phyloP scores from a whole-genome alignment of 768 basidiomycete genomes.

The Phlegmacium glaucopus region DNA sequence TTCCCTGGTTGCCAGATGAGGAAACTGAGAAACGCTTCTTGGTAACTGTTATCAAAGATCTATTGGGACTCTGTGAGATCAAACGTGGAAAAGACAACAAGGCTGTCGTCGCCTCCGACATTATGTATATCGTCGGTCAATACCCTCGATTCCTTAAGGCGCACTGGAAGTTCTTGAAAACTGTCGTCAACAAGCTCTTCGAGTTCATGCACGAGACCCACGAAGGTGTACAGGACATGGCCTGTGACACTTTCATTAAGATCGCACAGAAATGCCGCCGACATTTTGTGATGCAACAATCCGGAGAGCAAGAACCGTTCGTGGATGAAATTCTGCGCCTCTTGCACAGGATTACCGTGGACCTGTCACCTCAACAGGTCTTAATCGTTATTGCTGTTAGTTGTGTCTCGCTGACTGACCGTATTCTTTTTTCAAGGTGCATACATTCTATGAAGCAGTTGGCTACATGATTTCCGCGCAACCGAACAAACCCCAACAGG shows the following conservation, averaged over 20 bases:
- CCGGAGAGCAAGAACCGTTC: constrained; percentile 95
- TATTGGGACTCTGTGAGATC: constrained; percentile 96
- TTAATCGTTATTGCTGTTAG: constrained; percentile 15
- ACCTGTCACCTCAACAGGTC: constrained; percentile 87
- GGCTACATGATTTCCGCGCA: constrained; percentile 99
- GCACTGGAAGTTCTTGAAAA: constrained; percentile 99
- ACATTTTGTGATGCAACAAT: constrained; percentile 98
- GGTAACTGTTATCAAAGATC: constrained; percentile 98
- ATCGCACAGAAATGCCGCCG: constrained; percentile 98
- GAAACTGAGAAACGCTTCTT: constrained; percentile 99
- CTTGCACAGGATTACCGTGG: constrained; percentile 91
- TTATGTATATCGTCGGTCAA: constrained; percentile 99
- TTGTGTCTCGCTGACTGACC: neutral
- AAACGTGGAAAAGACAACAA: constrained; percentile 99
- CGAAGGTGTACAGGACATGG: constrained; percentile 99
- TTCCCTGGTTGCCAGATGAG: constrained; percentile 71
- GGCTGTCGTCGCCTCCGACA: constrained; percentile 93
- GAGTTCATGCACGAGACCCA: constrained; percentile 99
- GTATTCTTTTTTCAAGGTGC: constrained; percentile 49
- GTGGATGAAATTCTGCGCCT: constrained; percentile 94
- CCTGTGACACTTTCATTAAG: constrained; percentile 99
- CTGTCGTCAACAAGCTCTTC: constrained; percentile 98
- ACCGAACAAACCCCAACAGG: constrained; percentile 96
- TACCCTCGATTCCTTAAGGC: constrained; percentile 99
- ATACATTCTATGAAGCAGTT: constrained; percentile 98